These are phyloP conservation scores for Penicillium robsamsonii DNA, from an alignment of 495 filamentous ascomycete genomes.

Conservation along the genomic window DNA sequence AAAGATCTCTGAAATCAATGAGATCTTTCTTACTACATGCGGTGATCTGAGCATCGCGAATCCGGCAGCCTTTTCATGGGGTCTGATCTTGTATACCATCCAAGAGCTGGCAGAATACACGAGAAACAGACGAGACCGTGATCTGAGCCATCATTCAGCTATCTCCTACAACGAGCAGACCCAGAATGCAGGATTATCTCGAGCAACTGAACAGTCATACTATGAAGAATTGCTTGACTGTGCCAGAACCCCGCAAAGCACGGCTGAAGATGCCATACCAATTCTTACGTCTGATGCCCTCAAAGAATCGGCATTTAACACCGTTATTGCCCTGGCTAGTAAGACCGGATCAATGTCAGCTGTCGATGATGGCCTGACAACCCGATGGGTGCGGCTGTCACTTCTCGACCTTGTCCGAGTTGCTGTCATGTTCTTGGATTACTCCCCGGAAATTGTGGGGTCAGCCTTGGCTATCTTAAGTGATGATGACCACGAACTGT, in stretches of 20 bases:
- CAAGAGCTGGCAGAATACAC: slow-evolving; percentile 35
- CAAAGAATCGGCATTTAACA: slow-evolving; percentile 57
- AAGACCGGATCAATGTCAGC: slow-evolving; percentile 37
- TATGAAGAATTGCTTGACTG: slow-evolving; percentile 54
- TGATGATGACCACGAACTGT: slow-evolving; percentile 27
- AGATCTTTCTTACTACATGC: slow-evolving; percentile 54
- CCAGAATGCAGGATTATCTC: slow-evolving; percentile 25
- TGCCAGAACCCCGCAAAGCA: slow-evolving; percentile 36
- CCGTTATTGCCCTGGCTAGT: slow-evolving; percentile 57
- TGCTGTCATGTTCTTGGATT: slow-evolving; percentile 57
- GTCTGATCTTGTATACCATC: slow-evolving; percentile 67
- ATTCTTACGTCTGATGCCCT: slow-evolving; percentile 53
- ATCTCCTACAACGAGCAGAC: slow-evolving; percentile 49
- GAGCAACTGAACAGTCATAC: slow-evolving; percentile 38
- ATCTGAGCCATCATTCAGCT: slow-evolving; percentile 61
- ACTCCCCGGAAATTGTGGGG: slow-evolving; percentile 62
- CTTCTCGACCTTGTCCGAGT: slow-evolving; percentile 66
- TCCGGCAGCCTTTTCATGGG: slow-evolving; percentile 74
- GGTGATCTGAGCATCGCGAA: slow-evolving; percentile 53
- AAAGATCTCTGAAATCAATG: slow-evolving; percentile 63
- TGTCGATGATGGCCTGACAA: slow-evolving; percentile 39
- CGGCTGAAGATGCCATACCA: slow-evolving; percentile 46
- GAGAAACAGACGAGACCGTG: slow-evolving; percentile 35
- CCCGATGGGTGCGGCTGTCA: slow-evolving; percentile 49
- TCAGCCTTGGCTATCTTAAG: slow-evolving; percentile 60